phyloP scores from a whole-genome alignment of 768 basidiomycete species.

The Hypsizygus marmoreus region DNA sequence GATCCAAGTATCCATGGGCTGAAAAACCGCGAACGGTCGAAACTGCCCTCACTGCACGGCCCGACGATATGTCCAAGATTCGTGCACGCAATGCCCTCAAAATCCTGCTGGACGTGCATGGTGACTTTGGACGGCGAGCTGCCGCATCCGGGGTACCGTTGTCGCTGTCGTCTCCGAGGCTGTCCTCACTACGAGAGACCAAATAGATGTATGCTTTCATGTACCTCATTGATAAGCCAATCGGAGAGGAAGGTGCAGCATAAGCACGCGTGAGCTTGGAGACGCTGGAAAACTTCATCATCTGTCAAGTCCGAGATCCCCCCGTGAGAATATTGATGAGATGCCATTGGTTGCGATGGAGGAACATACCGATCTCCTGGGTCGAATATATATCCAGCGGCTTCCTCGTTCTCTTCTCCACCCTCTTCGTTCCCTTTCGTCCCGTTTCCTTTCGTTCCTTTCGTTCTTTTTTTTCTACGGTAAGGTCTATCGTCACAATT shows the following conservation, averaged over 20 bases:
- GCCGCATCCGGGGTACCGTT: conserved; percentile 40
- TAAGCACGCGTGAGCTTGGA: conserved; percentile 18
- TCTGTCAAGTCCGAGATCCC: conserved; percentile 22
- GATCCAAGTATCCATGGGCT: conserved; percentile 77
- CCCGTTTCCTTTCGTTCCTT: conserved; percentile 43
- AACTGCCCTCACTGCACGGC: conserved; percentile 68
- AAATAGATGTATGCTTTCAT: conserved; percentile 15
- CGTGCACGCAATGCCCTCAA: conserved; percentile 95
- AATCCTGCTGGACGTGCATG: conserved; percentile 85
- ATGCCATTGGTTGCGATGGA: conserved; percentile 41
- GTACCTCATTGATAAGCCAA: conserved; percentile 18
- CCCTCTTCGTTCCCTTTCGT: conserved; percentile 46
- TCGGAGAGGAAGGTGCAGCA: conserved; percentile 15
- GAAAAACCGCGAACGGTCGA: conserved; percentile 66
- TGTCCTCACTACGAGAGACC: conserved; percentile 31
- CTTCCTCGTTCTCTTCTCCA: conserved; percentile 20
- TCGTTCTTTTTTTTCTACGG: conserved; percentile 42
- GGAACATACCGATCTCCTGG: conserved; percentile 28
- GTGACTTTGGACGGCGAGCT: conserved; percentile 77
- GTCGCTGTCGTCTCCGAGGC: conserved; percentile 41
- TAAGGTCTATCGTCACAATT: conserved; percentile 26
- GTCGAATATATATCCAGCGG: conserved; percentile 20
- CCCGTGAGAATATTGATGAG: conserved; percentile 32
- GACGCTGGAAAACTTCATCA: too few species aligned
- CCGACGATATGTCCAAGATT: conserved; percentile 84